phyloP scores from a whole-genome alignment of 2,329 filamentous ascomycete species.

The Chaetothyriales sp. region DNA sequence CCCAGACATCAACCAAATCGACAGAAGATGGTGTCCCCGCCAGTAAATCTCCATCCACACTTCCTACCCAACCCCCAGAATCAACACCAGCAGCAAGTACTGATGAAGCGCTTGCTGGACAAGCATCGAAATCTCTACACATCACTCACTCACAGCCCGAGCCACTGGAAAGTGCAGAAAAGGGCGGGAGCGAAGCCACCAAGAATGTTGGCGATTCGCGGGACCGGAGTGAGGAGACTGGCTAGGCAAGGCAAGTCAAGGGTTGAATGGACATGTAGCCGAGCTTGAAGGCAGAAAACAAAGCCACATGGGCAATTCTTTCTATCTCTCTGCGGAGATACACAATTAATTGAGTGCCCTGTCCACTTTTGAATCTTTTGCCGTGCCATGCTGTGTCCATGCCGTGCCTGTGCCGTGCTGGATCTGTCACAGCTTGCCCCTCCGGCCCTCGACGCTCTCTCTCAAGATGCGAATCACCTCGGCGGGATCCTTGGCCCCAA shows the following conservation, averaged over 20 bases:
- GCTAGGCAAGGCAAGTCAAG: not conserved
- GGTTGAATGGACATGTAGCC: not conserved
- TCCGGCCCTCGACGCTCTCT: conserved; percentile 56
- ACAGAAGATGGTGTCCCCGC: conserved; percentile 12
- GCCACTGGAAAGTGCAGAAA: not conserved
- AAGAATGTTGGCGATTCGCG: not conserved
- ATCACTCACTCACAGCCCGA: not conserved
- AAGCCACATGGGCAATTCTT: not conserved
- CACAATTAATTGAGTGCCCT: not conserved
- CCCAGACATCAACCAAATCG: conserved; percentile 7
- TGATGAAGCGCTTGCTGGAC: not conserved
- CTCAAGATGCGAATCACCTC: conserved; percentile 75
- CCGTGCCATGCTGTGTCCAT: no score
- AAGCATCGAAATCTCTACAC: not conserved
- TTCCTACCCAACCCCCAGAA: conserved; percentile 9
- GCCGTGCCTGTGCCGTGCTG: not conserved
- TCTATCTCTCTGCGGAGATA: not conserved
- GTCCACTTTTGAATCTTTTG: not conserved
- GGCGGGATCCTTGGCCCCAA: conserved; percentile 74
- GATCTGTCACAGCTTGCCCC: conserved; percentile 6
- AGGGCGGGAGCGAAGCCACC: not conserved
- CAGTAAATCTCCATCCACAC: conserved; percentile 7
- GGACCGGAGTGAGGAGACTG: not conserved
- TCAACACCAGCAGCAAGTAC: conserved; percentile 9
- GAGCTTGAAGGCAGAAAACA: not conserved